Percentiles rank a stretch among this genome's conserved stretches.
Conservation (phyloP, 202 grass and related monocot genomes). For the Schoenoplectus tabernaemontani region DNA sequence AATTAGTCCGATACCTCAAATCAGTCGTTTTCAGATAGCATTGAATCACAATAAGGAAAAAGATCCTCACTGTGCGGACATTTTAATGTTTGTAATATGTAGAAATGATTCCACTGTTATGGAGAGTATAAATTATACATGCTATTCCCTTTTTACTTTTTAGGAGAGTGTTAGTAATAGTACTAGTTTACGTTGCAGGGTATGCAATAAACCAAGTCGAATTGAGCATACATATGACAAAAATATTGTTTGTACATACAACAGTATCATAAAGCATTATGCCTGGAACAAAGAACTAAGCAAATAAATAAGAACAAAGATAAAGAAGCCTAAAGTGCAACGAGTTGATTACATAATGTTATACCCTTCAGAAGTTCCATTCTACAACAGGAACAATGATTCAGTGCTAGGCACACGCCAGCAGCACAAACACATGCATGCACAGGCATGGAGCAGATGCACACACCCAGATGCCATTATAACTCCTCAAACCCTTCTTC, state of each 20-base stretch:
- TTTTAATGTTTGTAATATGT: not conserved
- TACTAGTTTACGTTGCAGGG: not conserved
- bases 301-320: not conserved
- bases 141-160: not conserved
- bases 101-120: not conserved
- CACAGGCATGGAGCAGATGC: not conserved
- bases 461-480: constrained; percentile 14
- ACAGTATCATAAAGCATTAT: not conserved
- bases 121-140: not conserved
- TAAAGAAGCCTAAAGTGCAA: not conserved
- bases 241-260: not conserved
- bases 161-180: not conserved
- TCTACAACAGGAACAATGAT: not conserved
- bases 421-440: not conserved
- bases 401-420: no score
- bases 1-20: no score
- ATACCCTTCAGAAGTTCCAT: not conserved
- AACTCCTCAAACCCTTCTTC: constrained; percentile 97
- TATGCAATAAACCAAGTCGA: not conserved
- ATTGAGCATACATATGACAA: not conserved
- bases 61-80: no score
- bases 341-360: not conserved
- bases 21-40: not conserved
- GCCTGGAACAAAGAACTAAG: not conserved
- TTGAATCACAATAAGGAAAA: not conserved